These are phyloP conservation scores for Lodderomyces theae DNA, from an alignment of 1,139 yeast species.

Conservation along the genomic window DNA sequence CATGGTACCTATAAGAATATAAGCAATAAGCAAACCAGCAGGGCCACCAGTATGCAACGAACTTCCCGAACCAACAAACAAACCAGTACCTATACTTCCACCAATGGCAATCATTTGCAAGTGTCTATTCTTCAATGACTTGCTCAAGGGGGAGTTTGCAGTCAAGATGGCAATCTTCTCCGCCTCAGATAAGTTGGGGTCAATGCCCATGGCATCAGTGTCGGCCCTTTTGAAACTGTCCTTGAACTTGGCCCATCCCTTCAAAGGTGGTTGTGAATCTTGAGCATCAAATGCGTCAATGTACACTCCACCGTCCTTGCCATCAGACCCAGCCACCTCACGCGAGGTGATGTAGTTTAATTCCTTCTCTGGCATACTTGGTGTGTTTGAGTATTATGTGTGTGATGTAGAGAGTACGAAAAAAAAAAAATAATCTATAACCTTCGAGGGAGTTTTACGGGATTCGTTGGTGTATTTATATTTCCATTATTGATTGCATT, in stretches of 20 bases:
- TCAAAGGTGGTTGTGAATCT: slow-evolving; percentile 24
- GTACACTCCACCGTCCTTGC: slow-evolving; percentile 43
- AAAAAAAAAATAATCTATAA: too few species aligned
- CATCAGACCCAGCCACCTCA: slow-evolving; percentile 37
- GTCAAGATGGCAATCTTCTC: slow-evolving; percentile 68
- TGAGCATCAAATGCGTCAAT: slow-evolving; percentile 41
- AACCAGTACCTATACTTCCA: slow-evolving; percentile 82
- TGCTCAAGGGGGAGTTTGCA: slow-evolving; percentile 67
- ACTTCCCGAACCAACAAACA: slow-evolving; percentile 65
- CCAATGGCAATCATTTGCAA: slow-evolving; percentile 86
- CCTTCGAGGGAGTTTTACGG: not conserved
- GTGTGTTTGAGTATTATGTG: not conserved
- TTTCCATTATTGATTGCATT: not conserved
- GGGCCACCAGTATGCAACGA: slow-evolving; percentile 67
- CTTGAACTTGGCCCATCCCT: slow-evolving; percentile 40
- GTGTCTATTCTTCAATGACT: slow-evolving; percentile 62
- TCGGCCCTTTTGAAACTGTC: slow-evolving; percentile 61
- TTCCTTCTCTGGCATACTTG: slow-evolving; percentile 47
- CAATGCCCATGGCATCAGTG: slow-evolving; percentile 51
- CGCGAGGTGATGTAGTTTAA: slow-evolving; percentile 41
- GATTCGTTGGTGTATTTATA: slow-evolving; percentile 1
- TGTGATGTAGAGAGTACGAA: too few species aligned
- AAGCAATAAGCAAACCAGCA: slow-evolving; percentile 68
- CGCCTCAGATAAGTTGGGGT: slow-evolving; percentile 62
- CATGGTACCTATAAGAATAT: slow-evolving; percentile 42